phyloP scores from a whole-genome alignment of 2,329 filamentous ascomycete species.

The Fusarium albidum region DNA sequence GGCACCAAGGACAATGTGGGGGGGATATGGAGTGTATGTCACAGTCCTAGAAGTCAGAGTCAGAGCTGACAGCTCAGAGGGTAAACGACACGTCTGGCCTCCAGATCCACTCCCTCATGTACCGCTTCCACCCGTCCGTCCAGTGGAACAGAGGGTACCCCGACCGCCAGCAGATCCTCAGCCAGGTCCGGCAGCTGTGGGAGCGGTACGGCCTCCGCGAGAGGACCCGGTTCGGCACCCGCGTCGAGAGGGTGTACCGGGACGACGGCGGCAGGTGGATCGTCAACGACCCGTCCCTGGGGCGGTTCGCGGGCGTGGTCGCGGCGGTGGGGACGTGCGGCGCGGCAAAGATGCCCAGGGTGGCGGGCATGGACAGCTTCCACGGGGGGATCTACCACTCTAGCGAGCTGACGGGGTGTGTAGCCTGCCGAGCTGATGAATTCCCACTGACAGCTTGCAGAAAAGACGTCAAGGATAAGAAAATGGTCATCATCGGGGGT shows the following conservation, averaged over 20 bases:
- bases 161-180: slow-evolving; percentile 76
- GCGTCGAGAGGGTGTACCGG: slow-evolving; percentile 74
- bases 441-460: slow-evolving; percentile 46
- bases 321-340: slow-evolving; percentile 84
- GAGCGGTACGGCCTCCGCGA: slow-evolving; percentile 75
- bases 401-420: slow-evolving; percentile 71
- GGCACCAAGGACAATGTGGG: slow-evolving; percentile 72
- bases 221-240: slow-evolving; percentile 76
- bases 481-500: slow-evolving; percentile 78
- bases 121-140: slow-evolving; percentile 84
- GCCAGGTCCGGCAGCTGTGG: slow-evolving; percentile 77
- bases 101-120: slow-evolving; percentile 88
- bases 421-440: fast-evolving
- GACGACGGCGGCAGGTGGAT: slow-evolving; percentile 77
- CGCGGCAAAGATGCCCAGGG: slow-evolving; percentile 74
- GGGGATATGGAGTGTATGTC: slow-evolving; percentile 86
- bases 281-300: slow-evolving; percentile 75
- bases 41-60: too few species aligned
- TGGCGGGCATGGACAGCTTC: slow-evolving; percentile 77
- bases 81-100: slow-evolving; percentile 85
- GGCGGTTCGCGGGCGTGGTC: slow-evolving; percentile 80
- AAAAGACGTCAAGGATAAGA: slow-evolving; percentile 76
- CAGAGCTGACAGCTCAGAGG: slow-evolving; percentile 61
- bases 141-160: slow-evolving; percentile 81
- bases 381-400: slow-evolving; percentile 79